Percentiles rank a stretch among this genome's conserved stretches.
phyloP scores from a whole-genome alignment of 306 rosid species.

The Macrotyloma uniflorum region DNA sequence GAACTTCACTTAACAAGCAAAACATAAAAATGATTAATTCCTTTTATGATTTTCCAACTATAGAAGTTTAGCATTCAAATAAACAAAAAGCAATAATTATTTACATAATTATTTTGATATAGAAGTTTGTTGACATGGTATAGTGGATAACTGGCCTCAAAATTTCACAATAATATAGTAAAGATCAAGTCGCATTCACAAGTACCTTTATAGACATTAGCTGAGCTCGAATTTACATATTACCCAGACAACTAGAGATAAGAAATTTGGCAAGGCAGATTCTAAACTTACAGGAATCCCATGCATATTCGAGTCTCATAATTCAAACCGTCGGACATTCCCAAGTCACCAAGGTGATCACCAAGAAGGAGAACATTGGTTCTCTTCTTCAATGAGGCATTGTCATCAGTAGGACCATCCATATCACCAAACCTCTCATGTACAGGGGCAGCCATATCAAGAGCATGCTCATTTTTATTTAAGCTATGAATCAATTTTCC shows the following conservation, averaged over 20 bases:
- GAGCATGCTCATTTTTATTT: slow-evolving; percentile 93
- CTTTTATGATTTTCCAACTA: background rate
- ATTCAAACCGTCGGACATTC: slow-evolving; percentile 93
- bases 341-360: slow-evolving; percentile 88
- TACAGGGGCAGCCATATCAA: slow-evolving; percentile 91
- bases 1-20: background rate
- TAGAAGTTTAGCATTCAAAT: slow-evolving; percentile 14
- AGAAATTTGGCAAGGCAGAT: slow-evolving; percentile 21
- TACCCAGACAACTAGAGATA: background rate
- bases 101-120: background rate
- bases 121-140: background rate
- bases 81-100: background rate
- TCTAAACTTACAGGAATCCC: slow-evolving; percentile 80
- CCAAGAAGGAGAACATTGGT: slow-evolving; percentile 94
- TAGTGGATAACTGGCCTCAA: background rate
- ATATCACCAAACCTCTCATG: slow-evolving; percentile 71
- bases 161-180: slow-evolving; percentile 18
- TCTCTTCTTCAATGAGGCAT: slow-evolving; percentile 66
- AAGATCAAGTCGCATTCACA: background rate
- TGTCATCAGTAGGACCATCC: slow-evolving; percentile 54
- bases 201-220: slow-evolving; percentile 9
- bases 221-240: background rate
- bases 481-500: slow-evolving; percentile 91
- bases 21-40: background rate
- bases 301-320: slow-evolving; percentile 79